Evolutionary conservation across 116 monocot genomes (phyloP), one percentile per base, ranked within the genome.

Genomic region (Cymodocea nodosa): DNA sequence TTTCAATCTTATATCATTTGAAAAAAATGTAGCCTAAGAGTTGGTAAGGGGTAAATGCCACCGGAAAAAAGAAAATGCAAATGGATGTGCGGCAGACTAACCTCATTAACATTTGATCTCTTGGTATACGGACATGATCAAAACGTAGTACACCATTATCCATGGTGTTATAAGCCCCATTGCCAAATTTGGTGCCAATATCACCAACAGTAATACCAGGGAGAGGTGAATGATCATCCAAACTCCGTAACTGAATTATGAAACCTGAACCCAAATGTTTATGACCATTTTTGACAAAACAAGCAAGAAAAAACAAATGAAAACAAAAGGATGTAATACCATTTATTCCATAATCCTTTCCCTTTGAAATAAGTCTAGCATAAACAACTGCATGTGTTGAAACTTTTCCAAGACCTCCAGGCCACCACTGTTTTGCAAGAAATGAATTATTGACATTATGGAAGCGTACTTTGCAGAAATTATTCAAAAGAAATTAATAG

Each of bases 21-120:
- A n/a, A n/a, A n/a, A n/a, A n/a, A n/a, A n/a, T n/a, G n/a, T n/a
- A n/a, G n/a, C n/a, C n/a, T n/a, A n/a, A n/a, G n/a, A n/a, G n/a
- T n/a, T n/a, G n/a, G n/a, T n/a, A n/a, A n/a, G n/a, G n/a, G n/a
- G n/a, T 30, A 30, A 30, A 30, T 30, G 30, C 30, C 16, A 56
- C 5, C 6, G 15, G 15, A 59, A 16, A 17, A 60, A 35, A 34
- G 34, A 0, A 40, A 62, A 37, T 18, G 18, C 18, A 0, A 62
- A 39, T 14, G 62, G 18, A 64, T 36, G 35, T 53, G 23, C 37
- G 35, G 16, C 40, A 35, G 49, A 74, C 83, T 73, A 74, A 98
- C 92, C 86, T 75, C 99, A 92, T 92, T 76, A 99, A 72, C 99
- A 99, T 86, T 64, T 99, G 99, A 69, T 92, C 74, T 70, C 99